phyloP scores from a whole-genome alignment of 2,329 filamentous ascomycete genomes.

The Balansia obtecta region DNA sequence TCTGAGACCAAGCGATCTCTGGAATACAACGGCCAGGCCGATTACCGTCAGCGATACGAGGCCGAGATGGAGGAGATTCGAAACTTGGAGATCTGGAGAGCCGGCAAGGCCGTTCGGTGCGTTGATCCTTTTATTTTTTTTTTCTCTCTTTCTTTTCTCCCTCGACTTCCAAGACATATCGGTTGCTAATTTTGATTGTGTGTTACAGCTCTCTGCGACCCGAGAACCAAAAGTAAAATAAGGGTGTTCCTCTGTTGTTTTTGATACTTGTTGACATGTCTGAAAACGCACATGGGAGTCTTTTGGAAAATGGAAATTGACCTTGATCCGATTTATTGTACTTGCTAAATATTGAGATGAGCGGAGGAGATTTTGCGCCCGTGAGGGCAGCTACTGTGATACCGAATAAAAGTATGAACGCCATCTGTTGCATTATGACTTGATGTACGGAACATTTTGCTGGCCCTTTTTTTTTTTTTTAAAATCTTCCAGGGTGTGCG shows the following conservation, averaged over 20 bases:
- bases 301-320: conserved; percentile 2
- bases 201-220: conserved; percentile 56
- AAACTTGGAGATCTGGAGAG: conserved; percentile 96
- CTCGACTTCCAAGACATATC: conserved; percentile 12
- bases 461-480: too few relatives aligned
- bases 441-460: too few relatives aligned
- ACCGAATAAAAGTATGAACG: conserved; percentile 1
- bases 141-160: too few relatives aligned
- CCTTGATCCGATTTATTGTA: conserved; percentile 1
- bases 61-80: conserved; percentile 98
- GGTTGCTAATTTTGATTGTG: conserved; percentile 1
- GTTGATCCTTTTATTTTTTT: conserved; percentile 15
- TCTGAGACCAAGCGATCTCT: conserved; percentile 92
- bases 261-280: not conserved
- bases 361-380: not conserved
- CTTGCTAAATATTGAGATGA: conserved; percentile 1
- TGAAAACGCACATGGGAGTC: conserved; percentile 2
- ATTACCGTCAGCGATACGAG: conserved; percentile 97
- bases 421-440: not conserved
- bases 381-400: conserved; percentile 2
- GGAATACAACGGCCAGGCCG: conserved; percentile 89
- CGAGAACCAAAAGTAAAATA: conserved; percentile 66
- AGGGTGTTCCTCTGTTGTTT: not conserved
- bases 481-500: too few relatives aligned
- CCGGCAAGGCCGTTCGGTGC: conserved; percentile 90